Conservation (phyloP, 139 green algal genomes). For the Chlorella sp. region DNA sequence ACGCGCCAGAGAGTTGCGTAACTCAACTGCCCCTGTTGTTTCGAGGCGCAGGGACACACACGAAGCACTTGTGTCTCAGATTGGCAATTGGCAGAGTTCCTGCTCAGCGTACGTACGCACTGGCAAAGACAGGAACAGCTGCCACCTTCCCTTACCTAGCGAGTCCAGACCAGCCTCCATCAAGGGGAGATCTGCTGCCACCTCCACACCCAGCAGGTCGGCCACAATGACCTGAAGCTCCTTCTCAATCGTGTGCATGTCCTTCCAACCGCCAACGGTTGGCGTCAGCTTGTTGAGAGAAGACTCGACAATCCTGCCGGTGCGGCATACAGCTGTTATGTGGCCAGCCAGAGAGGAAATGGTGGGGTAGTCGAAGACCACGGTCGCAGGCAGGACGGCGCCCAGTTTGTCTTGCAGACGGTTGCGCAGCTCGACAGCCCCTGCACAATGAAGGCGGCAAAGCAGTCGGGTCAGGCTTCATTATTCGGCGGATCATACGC, state of each 20-base stretch:
- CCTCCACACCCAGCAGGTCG: background rate
- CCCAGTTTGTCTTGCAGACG: slow-evolving; percentile 47
- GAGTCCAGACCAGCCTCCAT: slow-evolving; percentile 68
- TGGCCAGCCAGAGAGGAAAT: background rate
- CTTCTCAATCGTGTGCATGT: background rate
- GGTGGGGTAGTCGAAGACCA: slow-evolving; percentile 89
- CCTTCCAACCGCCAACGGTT: background rate
- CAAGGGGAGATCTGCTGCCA: slow-evolving; percentile 37
- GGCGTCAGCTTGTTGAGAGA: background rate
- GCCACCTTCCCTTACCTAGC: slow-evolving; percentile 48
- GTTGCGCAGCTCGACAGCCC: slow-evolving; percentile 81
- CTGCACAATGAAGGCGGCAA: background rate
- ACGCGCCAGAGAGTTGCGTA: slow-evolving; percentile 71
- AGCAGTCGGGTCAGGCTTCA: background rate
- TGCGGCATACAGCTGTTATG: background rate
- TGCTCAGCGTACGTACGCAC: too few relatives aligned
- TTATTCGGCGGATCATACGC: too few relatives aligned
- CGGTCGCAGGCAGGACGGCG: slow-evolving; percentile 51
- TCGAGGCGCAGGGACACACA: too few relatives aligned
- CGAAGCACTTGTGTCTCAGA: too few relatives aligned
- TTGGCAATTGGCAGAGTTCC: too few relatives aligned
- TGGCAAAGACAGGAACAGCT: too few relatives aligned
- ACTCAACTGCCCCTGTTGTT: slow-evolving; percentile 66
- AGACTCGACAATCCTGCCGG: background rate
- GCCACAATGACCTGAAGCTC: background rate